Evolutionary conservation across 331 rosid species (phyloP).

Genomic region (Rosa hybrid): DNA sequence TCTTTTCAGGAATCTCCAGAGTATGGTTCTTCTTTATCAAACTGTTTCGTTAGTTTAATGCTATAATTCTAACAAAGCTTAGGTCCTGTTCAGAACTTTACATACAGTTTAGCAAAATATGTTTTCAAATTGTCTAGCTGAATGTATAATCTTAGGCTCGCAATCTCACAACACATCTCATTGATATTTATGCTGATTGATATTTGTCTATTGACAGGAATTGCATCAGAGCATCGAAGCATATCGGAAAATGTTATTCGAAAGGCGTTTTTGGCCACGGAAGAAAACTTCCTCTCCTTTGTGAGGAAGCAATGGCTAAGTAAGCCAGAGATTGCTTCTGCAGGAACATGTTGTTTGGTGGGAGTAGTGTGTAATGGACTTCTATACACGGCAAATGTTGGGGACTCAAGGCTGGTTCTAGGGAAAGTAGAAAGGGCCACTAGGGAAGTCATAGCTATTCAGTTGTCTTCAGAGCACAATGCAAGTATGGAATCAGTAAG

Average conservation of each 20-base stretch:
- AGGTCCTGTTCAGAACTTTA: background rate
- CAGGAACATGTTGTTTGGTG: conserved; percentile 82
- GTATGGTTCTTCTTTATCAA: conserved; percentile 38
- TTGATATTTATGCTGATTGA: background rate
- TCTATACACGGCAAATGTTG: conserved; percentile 75
- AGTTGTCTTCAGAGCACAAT: conserved; percentile 80
- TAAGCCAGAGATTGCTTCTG: conserved; percentile 72
- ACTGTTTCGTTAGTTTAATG: background rate
- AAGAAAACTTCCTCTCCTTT: conserved; percentile 62
- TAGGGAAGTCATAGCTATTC: conserved; percentile 61
- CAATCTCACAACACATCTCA: too few species aligned
- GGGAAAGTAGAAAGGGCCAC: conserved; percentile 69
- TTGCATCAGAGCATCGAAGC: conserved; percentile 51
- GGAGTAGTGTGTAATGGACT: conserved; percentile 73
- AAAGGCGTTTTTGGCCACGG: conserved; percentile 73
- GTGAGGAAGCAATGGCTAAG: conserved; percentile 74
- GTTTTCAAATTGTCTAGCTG: background rate
- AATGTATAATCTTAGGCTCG: background rate
- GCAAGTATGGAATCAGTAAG: conserved; percentile 72
- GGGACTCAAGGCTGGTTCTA: conserved; percentile 76
- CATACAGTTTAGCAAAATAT: background rate
- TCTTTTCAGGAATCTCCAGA: conserved; percentile 70
- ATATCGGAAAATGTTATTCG: conserved; percentile 64
- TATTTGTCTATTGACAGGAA: conserved; percentile 44
- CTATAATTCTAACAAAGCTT: background rate